phyloP scores from a whole-genome alignment of 306 rosid genomes.

The Quercus suber region DNA sequence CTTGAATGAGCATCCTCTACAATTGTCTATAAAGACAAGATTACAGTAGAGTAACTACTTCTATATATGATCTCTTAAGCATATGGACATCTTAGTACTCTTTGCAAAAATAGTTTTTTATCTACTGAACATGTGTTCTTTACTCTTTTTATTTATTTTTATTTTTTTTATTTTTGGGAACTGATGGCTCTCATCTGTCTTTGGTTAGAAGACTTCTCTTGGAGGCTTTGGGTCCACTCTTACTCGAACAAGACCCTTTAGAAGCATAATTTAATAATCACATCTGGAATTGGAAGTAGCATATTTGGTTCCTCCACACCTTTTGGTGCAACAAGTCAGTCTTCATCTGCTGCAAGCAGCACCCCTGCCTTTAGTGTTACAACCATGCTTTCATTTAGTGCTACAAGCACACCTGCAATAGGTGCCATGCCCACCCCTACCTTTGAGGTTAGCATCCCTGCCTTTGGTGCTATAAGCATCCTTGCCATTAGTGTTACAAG shows the following conservation, averaged over 20 bases:
- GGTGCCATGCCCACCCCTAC: conserved; percentile 60
- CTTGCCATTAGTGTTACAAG: conserved; percentile 69
- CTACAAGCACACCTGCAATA: conserved; percentile 48
- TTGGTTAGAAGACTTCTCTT: conserved; percentile 84
- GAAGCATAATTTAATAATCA: conserved; percentile 63
- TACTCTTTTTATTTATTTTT: neutral
- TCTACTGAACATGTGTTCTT: neutral
- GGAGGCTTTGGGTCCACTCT: conserved; percentile 82
- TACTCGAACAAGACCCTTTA: conserved; percentile 73
- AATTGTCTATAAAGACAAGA: neutral
- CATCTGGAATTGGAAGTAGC: conserved; percentile 86
- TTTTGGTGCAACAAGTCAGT: conserved; percentile 66
- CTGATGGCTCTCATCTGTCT: conserved; percentile 45
- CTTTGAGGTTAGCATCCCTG: conserved; percentile 53
- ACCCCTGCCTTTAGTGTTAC: neutral
- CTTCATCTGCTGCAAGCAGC: conserved; percentile 41
- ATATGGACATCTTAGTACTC: neutral
- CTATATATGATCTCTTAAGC: neutral
- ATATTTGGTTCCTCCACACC: conserved; percentile 82
- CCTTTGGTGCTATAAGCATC: conserved; percentile 22
- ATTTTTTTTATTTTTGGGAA: neutral
- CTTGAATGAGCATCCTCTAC: neutral
- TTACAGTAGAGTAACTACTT: neutral
- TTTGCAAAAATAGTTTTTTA: neutral
- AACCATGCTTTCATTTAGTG: conserved; percentile 55